phyloP scores from a whole-genome alignment of 1,139 yeast species.

The Taphrina communis region DNA sequence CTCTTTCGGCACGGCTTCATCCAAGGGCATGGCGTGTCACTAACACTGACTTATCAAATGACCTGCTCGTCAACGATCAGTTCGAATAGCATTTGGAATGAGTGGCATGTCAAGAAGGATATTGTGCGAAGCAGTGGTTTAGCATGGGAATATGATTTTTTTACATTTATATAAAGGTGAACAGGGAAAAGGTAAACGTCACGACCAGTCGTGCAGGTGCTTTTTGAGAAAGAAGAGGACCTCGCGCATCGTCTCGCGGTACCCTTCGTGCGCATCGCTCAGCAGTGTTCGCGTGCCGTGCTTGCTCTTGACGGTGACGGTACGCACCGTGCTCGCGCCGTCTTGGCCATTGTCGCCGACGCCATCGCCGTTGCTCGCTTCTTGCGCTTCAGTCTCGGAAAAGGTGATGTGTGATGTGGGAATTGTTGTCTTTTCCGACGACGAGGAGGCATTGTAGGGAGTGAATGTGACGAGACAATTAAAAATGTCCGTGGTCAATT shows the following conservation, averaged over 20 bases:
- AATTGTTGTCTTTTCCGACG: not conserved
- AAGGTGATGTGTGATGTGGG: not conserved
- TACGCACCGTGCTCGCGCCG: conserved; percentile 5
- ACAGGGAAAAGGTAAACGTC: not conserved
- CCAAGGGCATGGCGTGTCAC: conserved; percentile 37
- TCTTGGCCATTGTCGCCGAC: too few relatives aligned
- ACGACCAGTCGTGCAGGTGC: conserved; percentile 41
- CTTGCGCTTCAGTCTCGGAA: not conserved
- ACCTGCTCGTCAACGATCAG: too few relatives aligned
- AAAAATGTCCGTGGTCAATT: not conserved
- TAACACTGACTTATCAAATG: not conserved
- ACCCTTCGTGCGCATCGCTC: conserved; percentile 1
- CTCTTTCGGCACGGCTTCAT: conserved; percentile 4
- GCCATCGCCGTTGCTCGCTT: not conserved
- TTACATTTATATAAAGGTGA: not conserved
- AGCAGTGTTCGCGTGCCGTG: not conserved
- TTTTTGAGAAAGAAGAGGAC: conserved; percentile 35
- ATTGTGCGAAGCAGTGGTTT: too few relatives aligned
- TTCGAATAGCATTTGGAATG: too few relatives aligned
- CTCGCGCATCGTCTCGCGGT: conserved; percentile 19
- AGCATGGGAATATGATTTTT: too few relatives aligned
- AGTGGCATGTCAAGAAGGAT: too few relatives aligned
- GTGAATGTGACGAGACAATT: conserved; percentile 4
- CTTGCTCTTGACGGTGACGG: not conserved
- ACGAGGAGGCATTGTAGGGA: not conserved